Evolutionary conservation across 2,329 filamentous ascomycete species (phyloP), one percentile per base, ranked within the genome.

Genomic region (Dactylellina drechsleri): DNA sequence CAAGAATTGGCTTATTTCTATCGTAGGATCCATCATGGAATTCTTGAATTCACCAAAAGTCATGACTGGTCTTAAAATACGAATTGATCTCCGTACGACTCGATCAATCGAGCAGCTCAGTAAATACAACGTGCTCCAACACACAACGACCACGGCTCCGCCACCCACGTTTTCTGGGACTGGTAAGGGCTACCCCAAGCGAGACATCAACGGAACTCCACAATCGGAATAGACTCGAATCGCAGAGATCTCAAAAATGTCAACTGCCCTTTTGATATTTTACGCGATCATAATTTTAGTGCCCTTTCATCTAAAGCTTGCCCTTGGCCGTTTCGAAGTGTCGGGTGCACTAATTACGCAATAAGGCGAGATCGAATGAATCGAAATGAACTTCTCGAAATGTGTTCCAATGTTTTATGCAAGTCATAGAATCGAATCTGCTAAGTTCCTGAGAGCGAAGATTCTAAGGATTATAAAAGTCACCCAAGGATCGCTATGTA

Each of bases 271-370:
- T 60, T 60, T 49, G 43, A 60, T 16, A 10, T 12, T 60, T 10
- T 49, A 60, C 18, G 57, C 57, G 57, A 60, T 60, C 57, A 43
- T 36, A n/a, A 49, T 15, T 18, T 58, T 60, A 36, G 23, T 16
- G 49, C 13, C 57, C 57, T 60, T 26, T 36, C 40, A 60, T 60
- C 57, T 49, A 58, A 58, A 49, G 8, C 23, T 16, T 60, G n/a
- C 16, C 5, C 57, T 60, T 60, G 57, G 57, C 57, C n/a, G 57
- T 60, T 60, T 60, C 57, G 41, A 60, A 60, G 12, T 60, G 57
- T 43, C 56, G 41, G 43, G 31, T 49, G 16, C 31, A 36, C 31
- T 36, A 36, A 36, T 36, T 36, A 36, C 31, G 31, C 31, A 36
- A 36, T 10, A 5, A 36, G 10, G 6, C 31, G 31, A 36, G 31